Percentiles rank a stretch among this genome's conserved stretches.
phyloP scores from a whole-genome alignment of 2,329 filamentous ascomycete genomes.

The Bipolaris oryzae region DNA sequence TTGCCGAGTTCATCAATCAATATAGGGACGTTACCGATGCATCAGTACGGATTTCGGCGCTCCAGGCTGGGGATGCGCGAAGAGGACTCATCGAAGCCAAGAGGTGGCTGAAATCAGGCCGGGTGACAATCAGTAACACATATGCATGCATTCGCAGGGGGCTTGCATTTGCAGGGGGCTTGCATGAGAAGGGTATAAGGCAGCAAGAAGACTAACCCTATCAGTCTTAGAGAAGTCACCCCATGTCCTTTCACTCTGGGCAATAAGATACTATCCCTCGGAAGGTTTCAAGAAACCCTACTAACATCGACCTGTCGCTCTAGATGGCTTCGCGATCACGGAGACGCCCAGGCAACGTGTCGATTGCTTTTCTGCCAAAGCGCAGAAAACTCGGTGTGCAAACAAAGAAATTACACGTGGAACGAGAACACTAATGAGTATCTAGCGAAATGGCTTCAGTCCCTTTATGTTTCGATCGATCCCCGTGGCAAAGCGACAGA shows the following conservation, averaged over 20 bases:
- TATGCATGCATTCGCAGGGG: background rate
- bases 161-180: background rate
- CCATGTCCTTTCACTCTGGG: background rate
- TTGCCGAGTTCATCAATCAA: background rate
- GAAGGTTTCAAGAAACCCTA: background rate
- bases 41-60: background rate
- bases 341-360: background rate
- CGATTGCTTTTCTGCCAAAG: background rate
- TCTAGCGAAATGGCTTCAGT: background rate
- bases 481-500: background rate
- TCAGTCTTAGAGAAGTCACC: too few species aligned
- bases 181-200: too few species aligned
- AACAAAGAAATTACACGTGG: background rate
- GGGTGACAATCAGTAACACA: background rate
- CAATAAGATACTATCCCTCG: background rate
- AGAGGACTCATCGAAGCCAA: background rate
- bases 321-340: background rate
- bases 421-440: background rate
- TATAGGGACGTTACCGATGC: background rate
- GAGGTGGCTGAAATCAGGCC: background rate
- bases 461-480: background rate
- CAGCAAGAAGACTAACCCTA: too few species aligned
- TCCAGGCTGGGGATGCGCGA: background rate
- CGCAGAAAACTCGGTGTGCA: background rate
- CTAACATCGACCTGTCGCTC: background rate